Evolutionary conservation across 2,329 filamentous ascomycete genomes (phyloP), one percentile per base, ranked within the genome.

Genomic region (Davidsoniella australis): DNA sequence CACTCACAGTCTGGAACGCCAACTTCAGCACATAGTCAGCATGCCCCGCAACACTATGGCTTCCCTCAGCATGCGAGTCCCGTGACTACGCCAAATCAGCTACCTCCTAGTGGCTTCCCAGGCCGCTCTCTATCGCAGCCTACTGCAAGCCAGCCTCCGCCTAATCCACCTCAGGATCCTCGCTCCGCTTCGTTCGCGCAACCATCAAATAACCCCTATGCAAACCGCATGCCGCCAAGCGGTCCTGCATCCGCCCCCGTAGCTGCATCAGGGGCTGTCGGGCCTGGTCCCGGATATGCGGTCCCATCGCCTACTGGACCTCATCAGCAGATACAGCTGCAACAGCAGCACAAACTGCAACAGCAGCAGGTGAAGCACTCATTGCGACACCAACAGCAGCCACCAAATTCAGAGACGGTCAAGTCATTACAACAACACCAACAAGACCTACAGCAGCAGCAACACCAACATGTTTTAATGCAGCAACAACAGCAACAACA

Each of bases 1-100:
- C 72, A 78, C 49, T 78, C 76, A 10, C 47, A 54, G 17, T 71
- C 69, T 23, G 65, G 73, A 9, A 80, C 76, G 36, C 75, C 75
- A n/a, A 77, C 73, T 5, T 78, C 75, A 38, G 71, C 75, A 14
- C 75, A 78, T 43, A 73, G 71, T 57, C 75, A 78, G 60, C 71
- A 71, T 42, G 68, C 43, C 10, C 18, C 48, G 5, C 48, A 49
- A 12, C 29, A 36, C 17, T 50, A 53, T 29, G 48, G 45, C 61
- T 64, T 49, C 66, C 70, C 24, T 74, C 61, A 59, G 20, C 72
- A 75, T 53, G 68, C 67, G 38, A 79, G 75, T 56, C 76, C 76
- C 44, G 61, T 71, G 41, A 60, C 65, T 40, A 60, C 67, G 33
- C 60, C 67, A 33, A 70, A 69, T 29, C 49, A 41, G 29, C 40